A percentile compares a stretch with the other conserved stretches of the same genome.
These are phyloP conservation scores for Aciculosporium take DNA, from an alignment of 2,329 filamentous ascomycete genomes.

Conservation along the genomic window DNA sequence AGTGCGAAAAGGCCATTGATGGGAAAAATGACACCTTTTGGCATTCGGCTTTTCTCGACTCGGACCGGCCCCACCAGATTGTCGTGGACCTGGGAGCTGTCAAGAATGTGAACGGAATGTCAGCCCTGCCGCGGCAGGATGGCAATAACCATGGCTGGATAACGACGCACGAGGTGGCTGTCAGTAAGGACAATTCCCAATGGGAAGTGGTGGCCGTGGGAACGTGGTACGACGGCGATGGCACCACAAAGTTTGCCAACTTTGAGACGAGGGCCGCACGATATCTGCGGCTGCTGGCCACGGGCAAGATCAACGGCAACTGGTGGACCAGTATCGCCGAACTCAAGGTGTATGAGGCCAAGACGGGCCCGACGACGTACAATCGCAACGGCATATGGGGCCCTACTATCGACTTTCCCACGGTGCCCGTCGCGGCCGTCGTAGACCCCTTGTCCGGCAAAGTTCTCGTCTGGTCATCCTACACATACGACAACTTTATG, in stretches of 20 bases:
- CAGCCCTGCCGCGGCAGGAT: constrained; percentile 17
- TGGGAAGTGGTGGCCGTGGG: constrained; percentile 17
- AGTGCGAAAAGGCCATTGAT: constrained; percentile 16
- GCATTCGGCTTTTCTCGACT: constrained; percentile 11
- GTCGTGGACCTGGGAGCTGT: constrained; percentile 16
- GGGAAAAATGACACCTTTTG: constrained; percentile 16
- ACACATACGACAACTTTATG: constrained; percentile 7
- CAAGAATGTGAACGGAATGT: constrained; percentile 16
- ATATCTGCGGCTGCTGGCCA: constrained; percentile 16
- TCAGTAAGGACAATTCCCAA: constrained; percentile 15
- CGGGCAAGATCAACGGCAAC: constrained; percentile 16
- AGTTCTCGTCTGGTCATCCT: constrained; percentile 7
- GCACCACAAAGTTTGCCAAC: constrained; percentile 17
- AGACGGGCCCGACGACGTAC: constrained; percentile 11
- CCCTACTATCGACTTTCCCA: constrained; percentile 21
- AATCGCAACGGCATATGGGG: constrained; percentile 18
- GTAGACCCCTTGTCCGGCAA: constrained; percentile 5
- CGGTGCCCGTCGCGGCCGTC: constrained; percentile 16
- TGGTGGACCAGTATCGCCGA: constrained; percentile 20
- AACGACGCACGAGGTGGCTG: constrained; percentile 13
- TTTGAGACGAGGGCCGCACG: constrained; percentile 17
- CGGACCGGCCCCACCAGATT: constrained; percentile 15
- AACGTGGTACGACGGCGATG: constrained; percentile 15
- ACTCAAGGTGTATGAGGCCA: constrained; percentile 16
- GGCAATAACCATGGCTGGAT: constrained; percentile 14